Evolutionary conservation across 164 flowering plant genomes (phyloP).

Genomic region (Santalum album): DNA sequence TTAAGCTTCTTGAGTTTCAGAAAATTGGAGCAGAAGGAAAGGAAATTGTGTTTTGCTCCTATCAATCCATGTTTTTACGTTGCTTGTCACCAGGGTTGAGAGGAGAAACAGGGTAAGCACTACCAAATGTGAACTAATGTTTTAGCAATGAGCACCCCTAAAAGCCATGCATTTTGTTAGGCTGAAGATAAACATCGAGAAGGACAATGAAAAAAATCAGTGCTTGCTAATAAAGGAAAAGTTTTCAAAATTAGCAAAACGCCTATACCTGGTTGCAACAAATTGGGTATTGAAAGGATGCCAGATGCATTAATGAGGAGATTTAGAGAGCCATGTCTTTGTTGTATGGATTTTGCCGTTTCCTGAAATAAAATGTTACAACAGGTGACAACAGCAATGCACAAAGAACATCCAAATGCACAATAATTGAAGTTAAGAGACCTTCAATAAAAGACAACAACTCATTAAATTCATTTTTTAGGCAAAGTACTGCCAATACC

Average conservation of each 20-base stretch:
- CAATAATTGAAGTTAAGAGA: not conserved
- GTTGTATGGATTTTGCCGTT: slow-evolving; percentile 44
- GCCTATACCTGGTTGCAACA: slow-evolving; percentile 74
- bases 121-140: too few species aligned
- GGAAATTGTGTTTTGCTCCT: too few species aligned
- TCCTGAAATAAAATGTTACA: slow-evolving; percentile 40
- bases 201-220: too few species aligned
- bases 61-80: too few species aligned
- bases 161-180: too few species aligned
- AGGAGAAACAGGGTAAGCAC: too few species aligned
- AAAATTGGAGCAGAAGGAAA: too few species aligned
- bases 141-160: too few species aligned
- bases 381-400: not conserved
- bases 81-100: too few species aligned
- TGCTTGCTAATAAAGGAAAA: too few species aligned
- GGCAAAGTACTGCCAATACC: not conserved
- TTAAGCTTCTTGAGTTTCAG: too few species aligned
- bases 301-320: slow-evolving; percentile 89
- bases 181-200: too few species aligned
- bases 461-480: not conserved
- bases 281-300: slow-evolving; percentile 77
- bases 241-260: not conserved
- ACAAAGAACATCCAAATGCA: not conserved
- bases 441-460: not conserved
- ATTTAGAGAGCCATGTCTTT: slow-evolving; percentile 65